phyloP scores from a whole-genome alignment of 2,329 filamentous ascomycete genomes.

The Xylariaceae sp. region DNA sequence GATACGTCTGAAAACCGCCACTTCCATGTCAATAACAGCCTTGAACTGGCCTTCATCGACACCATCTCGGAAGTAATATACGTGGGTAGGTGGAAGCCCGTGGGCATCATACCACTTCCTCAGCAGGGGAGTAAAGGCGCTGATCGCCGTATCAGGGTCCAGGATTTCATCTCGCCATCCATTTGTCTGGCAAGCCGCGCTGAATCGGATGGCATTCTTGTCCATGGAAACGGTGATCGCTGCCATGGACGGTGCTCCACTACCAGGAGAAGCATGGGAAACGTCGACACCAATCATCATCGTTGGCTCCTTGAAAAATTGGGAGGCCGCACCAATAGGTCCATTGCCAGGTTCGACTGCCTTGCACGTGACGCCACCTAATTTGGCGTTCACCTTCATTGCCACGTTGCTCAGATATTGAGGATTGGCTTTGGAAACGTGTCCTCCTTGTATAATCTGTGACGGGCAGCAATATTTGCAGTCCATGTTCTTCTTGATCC shows the following conservation, averaged over 20 bases:
- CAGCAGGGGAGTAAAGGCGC: slow-evolving; percentile 60
- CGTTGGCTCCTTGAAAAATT: slow-evolving; percentile 51
- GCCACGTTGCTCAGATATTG: slow-evolving; percentile 92
- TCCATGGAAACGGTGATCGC: slow-evolving; percentile 83
- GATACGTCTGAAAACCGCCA: slow-evolving; percentile 60
- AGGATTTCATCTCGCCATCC: slow-evolving; percentile 78
- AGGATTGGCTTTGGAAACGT: slow-evolving; percentile 62
- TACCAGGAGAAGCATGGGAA: slow-evolving; percentile 71
- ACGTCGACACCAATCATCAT: slow-evolving; percentile 91
- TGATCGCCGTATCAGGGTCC: slow-evolving; percentile 56
- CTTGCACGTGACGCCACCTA: slow-evolving; percentile 71
- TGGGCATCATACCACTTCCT: slow-evolving; percentile 57
- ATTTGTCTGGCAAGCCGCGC: slow-evolving; percentile 75
- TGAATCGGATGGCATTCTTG: slow-evolving; percentile 64
- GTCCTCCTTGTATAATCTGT: slow-evolving; percentile 69
- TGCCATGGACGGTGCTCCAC: slow-evolving; percentile 66
- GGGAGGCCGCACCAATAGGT: slow-evolving; percentile 30
- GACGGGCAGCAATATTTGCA: slow-evolving; percentile 78
- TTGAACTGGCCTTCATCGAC: slow-evolving; percentile 82
- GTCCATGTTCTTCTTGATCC: slow-evolving; percentile 85
- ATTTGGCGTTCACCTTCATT: slow-evolving; percentile 96
- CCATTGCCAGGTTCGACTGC: slow-evolving; percentile 31
- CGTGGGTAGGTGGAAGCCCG: slow-evolving; percentile 57
- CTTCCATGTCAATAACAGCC: slow-evolving; percentile 73
- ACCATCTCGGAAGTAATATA: slow-evolving; percentile 92